phyloP scores from a whole-genome alignment of 257 asterid species.

The Agastache rugosa region DNA sequence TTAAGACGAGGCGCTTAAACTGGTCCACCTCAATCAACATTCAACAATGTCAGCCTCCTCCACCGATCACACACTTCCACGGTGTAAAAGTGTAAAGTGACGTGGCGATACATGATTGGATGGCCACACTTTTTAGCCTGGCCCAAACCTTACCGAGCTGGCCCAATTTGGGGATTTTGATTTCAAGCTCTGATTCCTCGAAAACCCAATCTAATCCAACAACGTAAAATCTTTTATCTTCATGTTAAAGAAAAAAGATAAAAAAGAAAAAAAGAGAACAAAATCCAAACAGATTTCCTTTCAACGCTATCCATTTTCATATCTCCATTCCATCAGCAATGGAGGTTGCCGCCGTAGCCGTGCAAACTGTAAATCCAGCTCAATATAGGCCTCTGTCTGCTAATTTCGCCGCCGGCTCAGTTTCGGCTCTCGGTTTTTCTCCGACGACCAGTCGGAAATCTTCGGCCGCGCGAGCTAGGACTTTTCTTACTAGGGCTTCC shows the following conservation, averaged over 20 bases:
- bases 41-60: no score
- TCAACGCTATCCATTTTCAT: conserved; percentile 39
- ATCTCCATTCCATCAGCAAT: conserved; percentile 40
- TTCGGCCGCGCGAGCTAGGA: conserved; percentile 36
- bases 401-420: conserved; percentile 45
- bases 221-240: conserved; percentile 8
- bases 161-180: conserved; percentile 23
- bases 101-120: conserved; percentile 37
- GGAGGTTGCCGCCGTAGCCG: conserved; percentile 49
- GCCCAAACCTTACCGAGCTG: conserved; percentile 13
- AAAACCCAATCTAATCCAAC: conserved; percentile 35
- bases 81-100: conserved; percentile 26
- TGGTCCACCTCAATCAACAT: no score
- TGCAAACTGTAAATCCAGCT: conserved; percentile 44
- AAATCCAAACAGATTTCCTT: conserved; percentile 28
- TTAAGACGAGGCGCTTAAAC: no score
- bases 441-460: conserved; percentile 40
- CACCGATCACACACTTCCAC: no score
- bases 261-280: conserved; percentile 15
- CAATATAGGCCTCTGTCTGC: conserved; percentile 44
- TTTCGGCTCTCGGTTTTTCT: conserved; percentile 55
- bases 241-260: not conserved
- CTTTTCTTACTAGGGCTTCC: conserved; percentile 56
- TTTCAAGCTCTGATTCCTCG: conserved; percentile 40
- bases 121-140: not conserved